A percentile compares a stretch with the other conserved stretches of the same genome.
phyloP scores from a whole-genome alignment of 768 basidiomycete species.

The Gymnopilus junonius region DNA sequence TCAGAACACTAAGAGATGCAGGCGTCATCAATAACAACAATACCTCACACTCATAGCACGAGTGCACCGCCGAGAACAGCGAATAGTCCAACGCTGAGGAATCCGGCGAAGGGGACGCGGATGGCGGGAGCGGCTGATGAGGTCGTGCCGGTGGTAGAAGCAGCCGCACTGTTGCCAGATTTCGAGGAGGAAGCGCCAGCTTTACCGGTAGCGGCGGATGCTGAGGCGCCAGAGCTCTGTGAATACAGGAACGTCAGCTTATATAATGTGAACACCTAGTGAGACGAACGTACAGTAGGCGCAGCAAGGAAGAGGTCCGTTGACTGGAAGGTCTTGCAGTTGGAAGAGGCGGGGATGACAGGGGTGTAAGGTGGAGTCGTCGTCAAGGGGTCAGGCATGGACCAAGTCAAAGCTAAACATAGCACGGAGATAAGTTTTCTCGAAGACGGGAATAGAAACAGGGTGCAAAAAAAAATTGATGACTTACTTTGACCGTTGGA shows the following conservation, averaged over 20 bases:
- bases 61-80: background rate
- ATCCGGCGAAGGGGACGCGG: background rate
- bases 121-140: background rate
- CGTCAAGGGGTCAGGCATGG: conserved; percentile 20
- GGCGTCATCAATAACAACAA: background rate
- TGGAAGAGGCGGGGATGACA: conserved; percentile 42
- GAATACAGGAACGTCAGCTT: background rate
- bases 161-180: background rate
- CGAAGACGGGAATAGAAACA: conserved; percentile 43
- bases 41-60: background rate
- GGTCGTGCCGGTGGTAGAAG: background rate
- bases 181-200: background rate
- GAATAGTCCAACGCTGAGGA: background rate
- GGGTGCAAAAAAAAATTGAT: conserved; percentile 12
- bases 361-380: conserved; percentile 46
- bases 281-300: background rate
- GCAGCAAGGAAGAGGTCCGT: conserved; percentile 30
- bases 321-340: conserved; percentile 38
- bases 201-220: background rate
- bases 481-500: conserved; percentile 34
- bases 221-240: background rate
- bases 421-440: conserved; percentile 23
- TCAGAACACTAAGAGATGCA: background rate
- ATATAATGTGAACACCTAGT: background rate
- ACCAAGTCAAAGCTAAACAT: conserved; percentile 15